These are phyloP conservation scores for Chrysoporthe deuterocubensis DNA, from an alignment of 2,329 filamentous ascomycete genomes.

Conservation along the genomic window DNA sequence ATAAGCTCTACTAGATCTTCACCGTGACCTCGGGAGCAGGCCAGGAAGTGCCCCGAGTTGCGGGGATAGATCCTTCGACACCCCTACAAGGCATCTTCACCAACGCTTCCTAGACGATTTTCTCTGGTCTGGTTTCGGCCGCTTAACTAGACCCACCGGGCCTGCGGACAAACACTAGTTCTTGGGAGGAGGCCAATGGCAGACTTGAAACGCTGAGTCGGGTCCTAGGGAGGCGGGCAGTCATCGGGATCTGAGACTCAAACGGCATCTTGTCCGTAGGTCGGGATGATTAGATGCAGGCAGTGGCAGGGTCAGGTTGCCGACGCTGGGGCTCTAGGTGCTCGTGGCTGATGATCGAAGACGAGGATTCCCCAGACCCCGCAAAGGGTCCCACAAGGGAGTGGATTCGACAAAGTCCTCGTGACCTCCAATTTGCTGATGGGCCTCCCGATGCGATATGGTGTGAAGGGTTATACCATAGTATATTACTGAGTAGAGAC, in stretches of 20 bases:
- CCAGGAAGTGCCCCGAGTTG: background rate
- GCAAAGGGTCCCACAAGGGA: background rate
- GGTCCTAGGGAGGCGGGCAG: background rate
- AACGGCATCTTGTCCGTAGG: background rate
- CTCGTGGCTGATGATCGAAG: background rate
- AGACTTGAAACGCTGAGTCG: background rate
- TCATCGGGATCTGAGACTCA: background rate
- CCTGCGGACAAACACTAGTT: background rate
- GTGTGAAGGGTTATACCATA: background rate
- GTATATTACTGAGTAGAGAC: background rate
- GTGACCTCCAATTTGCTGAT: too few relatives aligned
- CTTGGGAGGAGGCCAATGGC: background rate
- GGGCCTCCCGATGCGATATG: background rate
- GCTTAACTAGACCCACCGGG: background rate
- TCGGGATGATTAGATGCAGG: background rate
- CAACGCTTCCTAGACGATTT: background rate
- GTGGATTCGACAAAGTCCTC: background rate
- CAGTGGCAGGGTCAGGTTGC: background rate
- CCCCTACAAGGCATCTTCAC: too few relatives aligned
- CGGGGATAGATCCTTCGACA: background rate
- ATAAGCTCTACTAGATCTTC: background rate
- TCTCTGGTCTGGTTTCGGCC: background rate
- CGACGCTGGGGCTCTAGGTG: background rate
- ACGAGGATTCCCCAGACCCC: slow-evolving; percentile 14
- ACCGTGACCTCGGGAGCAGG: background rate